Evolutionary conservation across 257 asterid species (phyloP), one percentile per base, ranked within the genome.

Genomic region (Solanum habrochaites): DNA sequence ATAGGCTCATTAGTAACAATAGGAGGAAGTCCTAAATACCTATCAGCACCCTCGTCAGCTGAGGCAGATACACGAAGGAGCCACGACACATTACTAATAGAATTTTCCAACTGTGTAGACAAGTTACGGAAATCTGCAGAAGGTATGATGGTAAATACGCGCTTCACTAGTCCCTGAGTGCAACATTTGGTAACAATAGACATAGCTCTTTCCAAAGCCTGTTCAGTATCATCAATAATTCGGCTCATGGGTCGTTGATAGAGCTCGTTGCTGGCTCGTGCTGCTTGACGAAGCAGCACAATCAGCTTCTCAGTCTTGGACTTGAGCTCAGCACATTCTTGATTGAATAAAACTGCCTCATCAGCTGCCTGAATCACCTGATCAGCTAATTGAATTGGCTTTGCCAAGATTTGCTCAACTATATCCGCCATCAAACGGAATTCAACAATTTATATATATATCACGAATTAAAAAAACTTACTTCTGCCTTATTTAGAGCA

Each of bases 181-280:
- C 87, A 84, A 35, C 91, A 88, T 86, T 89, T 91, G 20, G 18
- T 37, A 15, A 89, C 93, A 4, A 89, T 75, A 2, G 60, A 83
- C 11, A 88, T 67, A 18, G 91, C 93, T 58, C 83, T 91, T 7
- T 88, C 91, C 67, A 89, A 62, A 8, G 86, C 87, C 73, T 91
- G 93, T 6, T 85, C 91, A 3, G 93, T 88, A 39, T 89, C 91
- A 1, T 67, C 82, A 11, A 91, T 72, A 86, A 91, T 91, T 37
- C 93, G 91, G 70, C 90, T 89, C 56, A 92, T 89, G 25, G 93
- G 93, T 8, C 93, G 90, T 81, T 90, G 90, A 60, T 91, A 91
- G 12, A 91, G 90, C n/a, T 90, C 92, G 77, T 82, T 88, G 89
- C 92, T 89, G 18, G 93, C 86, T n/a, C 92, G 89, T 40, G 93